Conservation (phyloP, 2,329 filamentous ascomycete genomes). For the Trichoderma atrobrunneum region DNA sequence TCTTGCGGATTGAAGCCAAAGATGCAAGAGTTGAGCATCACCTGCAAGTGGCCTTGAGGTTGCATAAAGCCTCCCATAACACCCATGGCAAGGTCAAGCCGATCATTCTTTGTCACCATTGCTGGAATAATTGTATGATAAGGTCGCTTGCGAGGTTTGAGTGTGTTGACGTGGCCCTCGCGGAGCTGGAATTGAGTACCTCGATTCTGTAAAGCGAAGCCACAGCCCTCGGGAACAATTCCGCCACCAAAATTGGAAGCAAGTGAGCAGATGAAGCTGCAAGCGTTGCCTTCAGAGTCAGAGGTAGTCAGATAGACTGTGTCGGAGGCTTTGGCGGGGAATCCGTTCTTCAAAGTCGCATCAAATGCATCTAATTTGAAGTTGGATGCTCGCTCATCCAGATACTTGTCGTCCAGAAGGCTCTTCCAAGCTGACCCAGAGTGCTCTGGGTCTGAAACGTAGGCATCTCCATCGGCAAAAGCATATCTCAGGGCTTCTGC, state of each 20-base stretch:
- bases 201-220: slow-evolving; percentile 4
- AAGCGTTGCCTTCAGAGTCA: slow-evolving; percentile 10
- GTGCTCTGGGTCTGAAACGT: slow-evolving; percentile 11
- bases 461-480: slow-evolving; percentile 11
- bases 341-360: slow-evolving; percentile 3
- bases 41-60: slow-evolving; percentile 13
- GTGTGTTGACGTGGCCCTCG: not conserved
- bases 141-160: not conserved
- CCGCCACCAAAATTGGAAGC: slow-evolving; percentile 12
- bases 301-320: slow-evolving; percentile 11
- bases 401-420: not conserved
- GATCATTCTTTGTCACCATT: not conserved
- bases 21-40: slow-evolving; percentile 15
- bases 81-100: not conserved
- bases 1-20: slow-evolving; percentile 17
- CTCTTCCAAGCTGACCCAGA: not conserved
- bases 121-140: slow-evolving; percentile 17
- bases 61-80: slow-evolving; percentile 14
- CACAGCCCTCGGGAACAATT: slow-evolving; percentile 12
- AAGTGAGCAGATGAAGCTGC: slow-evolving; percentile 15
- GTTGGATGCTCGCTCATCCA: not conserved
- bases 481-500: not conserved
- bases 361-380: not conserved
- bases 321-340: not conserved
- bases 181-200: slow-evolving; percentile 4